phyloP scores from a whole-genome alignment of 2,329 filamentous ascomycete species.

The Pseudopyricularia cyperi region DNA sequence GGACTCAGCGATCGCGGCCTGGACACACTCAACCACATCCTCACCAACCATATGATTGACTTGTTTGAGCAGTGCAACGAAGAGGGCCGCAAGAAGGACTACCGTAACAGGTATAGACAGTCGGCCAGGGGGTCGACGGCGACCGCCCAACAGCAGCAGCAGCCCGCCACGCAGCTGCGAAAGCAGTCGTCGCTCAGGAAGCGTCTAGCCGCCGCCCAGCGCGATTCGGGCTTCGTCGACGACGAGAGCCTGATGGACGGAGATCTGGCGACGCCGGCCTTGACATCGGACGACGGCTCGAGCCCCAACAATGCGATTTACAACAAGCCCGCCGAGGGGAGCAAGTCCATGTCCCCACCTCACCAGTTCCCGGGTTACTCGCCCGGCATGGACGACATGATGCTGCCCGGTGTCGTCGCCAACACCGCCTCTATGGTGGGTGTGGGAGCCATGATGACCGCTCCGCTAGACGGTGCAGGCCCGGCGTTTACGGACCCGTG shows the following conservation, averaged over 20 bases:
- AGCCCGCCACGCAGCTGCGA: conserved; percentile 1
- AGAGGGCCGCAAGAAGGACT: conserved; percentile 4
- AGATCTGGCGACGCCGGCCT: not conserved
- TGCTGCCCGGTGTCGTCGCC: not conserved
- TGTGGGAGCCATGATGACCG: not conserved
- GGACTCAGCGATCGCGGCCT: conserved; percentile 3
- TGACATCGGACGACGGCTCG: not conserved
- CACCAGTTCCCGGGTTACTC: not conserved
- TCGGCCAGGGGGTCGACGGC: not conserved
- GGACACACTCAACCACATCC: conserved; percentile 2
- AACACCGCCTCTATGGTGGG: not conserved
- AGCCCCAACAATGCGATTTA: not conserved
- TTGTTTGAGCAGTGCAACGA: conserved; percentile 6
- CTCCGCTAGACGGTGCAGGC: not conserved
- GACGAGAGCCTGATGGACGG: conserved; percentile 1
- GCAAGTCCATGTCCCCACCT: not conserved
- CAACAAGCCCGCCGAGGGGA: not conserved
- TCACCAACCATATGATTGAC: conserved; percentile 6
- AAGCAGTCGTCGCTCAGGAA: conserved; percentile 1
- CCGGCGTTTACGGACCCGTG: not conserved
- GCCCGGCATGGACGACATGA: not conserved
- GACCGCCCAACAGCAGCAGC: not conserved
- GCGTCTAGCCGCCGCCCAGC: conserved; percentile 1
- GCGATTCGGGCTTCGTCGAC: conserved; percentile 3
- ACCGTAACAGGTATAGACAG: conserved; percentile 3